Evolutionary conservation across 805 yeast species (phyloP), one percentile per base, ranked within the genome.

Genomic region (Teunomyces kruisii): DNA sequence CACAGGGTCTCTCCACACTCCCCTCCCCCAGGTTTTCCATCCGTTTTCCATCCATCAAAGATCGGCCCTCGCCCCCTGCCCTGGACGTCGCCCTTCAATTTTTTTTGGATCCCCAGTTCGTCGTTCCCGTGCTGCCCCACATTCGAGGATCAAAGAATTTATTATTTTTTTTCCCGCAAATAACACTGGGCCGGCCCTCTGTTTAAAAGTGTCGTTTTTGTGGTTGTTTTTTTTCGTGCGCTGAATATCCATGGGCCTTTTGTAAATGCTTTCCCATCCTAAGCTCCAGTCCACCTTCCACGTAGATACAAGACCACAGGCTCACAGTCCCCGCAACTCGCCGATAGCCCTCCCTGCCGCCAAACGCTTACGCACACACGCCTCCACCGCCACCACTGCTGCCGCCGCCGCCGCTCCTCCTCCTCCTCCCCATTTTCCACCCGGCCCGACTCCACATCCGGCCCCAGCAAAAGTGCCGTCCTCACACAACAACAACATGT

Each of bases 191-290:
- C 28, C 12, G 28, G 28, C 28, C 28, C 28, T 26, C 7, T 26
- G 9, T 26, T 26, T 26, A 32, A 32, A 22, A 14, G 19, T 16
- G n/a, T 32, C 15, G 9, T 32, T 32, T 32, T 32, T 32, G 8
- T 32, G 36, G 10, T 17, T 35, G 38, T 19, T 14, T 35, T 19
- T 35, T 35, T 24, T 35, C n/a, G n/a, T 24, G n/a, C 38, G 28
- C 28, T n/a, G 17, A 19, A 22, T 35, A 17, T 19, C 38, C 38
- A 35, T 19, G 38, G 38, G 12, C 28, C 28, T 35, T 35, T 14
- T 19, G 28, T 35, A 19, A 35, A 35, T 35, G 38, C 38, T 35
- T 19, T 22, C 38, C 19, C 36, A 32, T 16, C n/a, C 36, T 32
- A 32, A 32, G 9, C 36, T 32, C 13, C 36, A 32, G 16, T 32